phyloP scores from a whole-genome alignment of 352 stramenopile species.

The Pythium folliculosum region DNA sequence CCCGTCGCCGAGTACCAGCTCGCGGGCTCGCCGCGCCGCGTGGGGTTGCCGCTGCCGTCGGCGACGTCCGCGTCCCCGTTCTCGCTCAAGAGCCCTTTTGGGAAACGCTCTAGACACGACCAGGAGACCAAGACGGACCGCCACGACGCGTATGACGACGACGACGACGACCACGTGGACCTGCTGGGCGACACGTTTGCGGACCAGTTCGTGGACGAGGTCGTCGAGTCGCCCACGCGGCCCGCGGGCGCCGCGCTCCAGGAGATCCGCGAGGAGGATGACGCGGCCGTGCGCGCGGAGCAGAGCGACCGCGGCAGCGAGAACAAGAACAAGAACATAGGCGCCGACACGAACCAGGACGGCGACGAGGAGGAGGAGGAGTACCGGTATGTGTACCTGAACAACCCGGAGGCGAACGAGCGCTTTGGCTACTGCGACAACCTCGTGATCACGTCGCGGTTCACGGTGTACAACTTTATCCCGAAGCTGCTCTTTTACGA shows the following conservation, averaged over 20 bases:
- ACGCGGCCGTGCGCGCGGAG: conserved; percentile 15
- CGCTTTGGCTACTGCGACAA: conserved; percentile 66
- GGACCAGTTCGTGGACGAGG: conserved; percentile 23
- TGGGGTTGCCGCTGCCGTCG: background rate
- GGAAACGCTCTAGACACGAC: background rate
- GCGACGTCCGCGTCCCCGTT: conserved; percentile 6
- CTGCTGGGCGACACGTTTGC: conserved; percentile 16
- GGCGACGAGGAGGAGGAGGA: conserved; percentile 34
- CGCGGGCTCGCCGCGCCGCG: conserved; percentile 22
- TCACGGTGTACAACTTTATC: conserved; percentile 78
- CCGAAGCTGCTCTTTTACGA: conserved; percentile 93
- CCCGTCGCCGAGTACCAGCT: conserved; percentile 32
- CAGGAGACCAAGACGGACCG: background rate
- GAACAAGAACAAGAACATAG: conserved; percentile 1
- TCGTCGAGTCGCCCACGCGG: conserved; percentile 22
- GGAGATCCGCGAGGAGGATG: conserved; percentile 27
- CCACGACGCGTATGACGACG: too few relatives aligned
- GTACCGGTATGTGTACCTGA: conserved; percentile 58
- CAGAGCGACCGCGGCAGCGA: conserved; percentile 19
- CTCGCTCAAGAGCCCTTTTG: conserved; percentile 22
- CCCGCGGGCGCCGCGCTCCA: background rate
- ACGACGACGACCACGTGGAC: conserved; percentile 5
- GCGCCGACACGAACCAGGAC: conserved; percentile 1
- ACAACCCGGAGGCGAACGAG: conserved; percentile 40
- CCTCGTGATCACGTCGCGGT: conserved; percentile 57